A percentile compares a stretch with the other conserved stretches of the same genome.
phyloP scores from a whole-genome alignment of 495 filamentous ascomycete species.

The Podospora pseudopauciseta region DNA sequence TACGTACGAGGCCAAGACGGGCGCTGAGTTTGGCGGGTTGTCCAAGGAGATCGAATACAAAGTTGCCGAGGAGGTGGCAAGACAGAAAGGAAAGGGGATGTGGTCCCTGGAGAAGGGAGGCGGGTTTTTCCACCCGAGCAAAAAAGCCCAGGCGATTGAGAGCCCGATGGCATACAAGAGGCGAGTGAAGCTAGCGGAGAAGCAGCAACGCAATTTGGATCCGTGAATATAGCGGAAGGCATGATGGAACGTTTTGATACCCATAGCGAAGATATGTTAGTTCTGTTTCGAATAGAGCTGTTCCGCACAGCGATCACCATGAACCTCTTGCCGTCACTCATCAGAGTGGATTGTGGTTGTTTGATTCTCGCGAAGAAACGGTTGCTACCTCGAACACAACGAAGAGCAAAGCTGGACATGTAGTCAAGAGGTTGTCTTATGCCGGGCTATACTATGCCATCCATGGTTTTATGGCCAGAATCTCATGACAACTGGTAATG shows the following conservation, averaged over 20 bases:
- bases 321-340: not conserved
- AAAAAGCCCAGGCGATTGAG: conserved; percentile 54
- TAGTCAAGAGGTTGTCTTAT: not conserved
- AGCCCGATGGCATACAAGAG: conserved; percentile 86
- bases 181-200: conserved; percentile 47
- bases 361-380: not conserved
- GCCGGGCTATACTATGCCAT: not conserved
- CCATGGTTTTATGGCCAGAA: not conserved
- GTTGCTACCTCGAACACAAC: not conserved
- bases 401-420: too few species aligned
- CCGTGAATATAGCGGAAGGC: not conserved
- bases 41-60: conserved; percentile 59
- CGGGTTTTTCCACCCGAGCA: conserved; percentile 28
- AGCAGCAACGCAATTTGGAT: conserved; percentile 14
- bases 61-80: conserved; percentile 67
- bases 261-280: not conserved
- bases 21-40: conserved; percentile 78
- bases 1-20: conserved; percentile 85
- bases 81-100: conserved; percentile 65
- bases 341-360: not conserved
- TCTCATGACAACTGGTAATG: not conserved
- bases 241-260: conserved; percentile 8
- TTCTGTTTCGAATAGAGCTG: not conserved
- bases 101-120: conserved; percentile 49
- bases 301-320: not conserved